Evolutionary conservation across 441 rosid genomes (phyloP), one percentile per base, ranked within the genome.

Genomic region (Erodium chrysanthum): DNA sequence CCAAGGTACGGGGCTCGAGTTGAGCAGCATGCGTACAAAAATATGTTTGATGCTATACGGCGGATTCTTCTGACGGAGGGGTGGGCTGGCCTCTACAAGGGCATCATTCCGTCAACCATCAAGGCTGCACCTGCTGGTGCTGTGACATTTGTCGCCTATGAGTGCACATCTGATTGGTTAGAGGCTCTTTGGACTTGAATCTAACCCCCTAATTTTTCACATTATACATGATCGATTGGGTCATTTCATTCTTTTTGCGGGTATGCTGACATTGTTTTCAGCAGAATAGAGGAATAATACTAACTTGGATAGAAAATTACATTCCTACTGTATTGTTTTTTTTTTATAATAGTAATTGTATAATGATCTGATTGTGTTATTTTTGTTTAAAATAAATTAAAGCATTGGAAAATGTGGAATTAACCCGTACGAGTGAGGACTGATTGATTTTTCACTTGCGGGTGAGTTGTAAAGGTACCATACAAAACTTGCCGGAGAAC

Each of bases 91-190:
- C 87, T 94, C 65, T 94, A 94, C 72, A 94, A 94, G 77, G 98
- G 98, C 69, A 86, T 94, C 44, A 76, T 91, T 35, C 98, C 97
- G 9, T 94, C 98, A 65, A 89, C 96, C n/a, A 72, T 91, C 72
- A 94, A 94, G 82, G 98, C 98, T 71, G 98, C 98, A 50, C 98
- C 98, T 22, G 98, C 98, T 40, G 91, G 96, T 68, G 98, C 98
- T 35, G 96, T 94, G 37, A 94, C 98, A 31, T 94, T 94, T 70
- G 89, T 89, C 68, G 94, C 88, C 63, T 91, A 83, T 40, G 96
- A 94, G 78, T 70, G 71, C 17, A 74, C 86, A 12, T 89, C 95
- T 2, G 94, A 89, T 73, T 91, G 91, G 96, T 81, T 94, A 67
- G 94, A 91, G 71, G 85, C 96, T 12, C 54, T 65, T 65, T 67